Base-by-base conservation (phyloP, 2,329 filamentous ascomycete genomes). In the Myriosclerotinia curreyana region DNA sequence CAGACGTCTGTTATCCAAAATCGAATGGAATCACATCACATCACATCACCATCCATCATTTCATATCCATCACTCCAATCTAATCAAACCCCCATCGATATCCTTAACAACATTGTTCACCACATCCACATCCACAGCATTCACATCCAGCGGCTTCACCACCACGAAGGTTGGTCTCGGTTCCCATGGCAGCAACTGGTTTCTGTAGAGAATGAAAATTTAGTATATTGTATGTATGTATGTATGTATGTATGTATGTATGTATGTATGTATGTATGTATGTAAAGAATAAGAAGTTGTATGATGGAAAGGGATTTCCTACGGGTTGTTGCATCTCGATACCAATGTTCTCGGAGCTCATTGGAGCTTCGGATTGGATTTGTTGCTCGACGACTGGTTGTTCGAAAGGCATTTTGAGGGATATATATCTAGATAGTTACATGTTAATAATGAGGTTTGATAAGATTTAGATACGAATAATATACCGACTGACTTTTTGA, bases 271-370 rank as follows among this genome's bases (percentile, higher is more conserved):
- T n/a, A n/a, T n/a, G n/a, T n/a, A n/a, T n/a, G n/a, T n/a, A n/a
- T n/a, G n/a, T n/a, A n/a, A n/a, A n/a, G n/a, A n/a, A n/a, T n/a
- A n/a, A n/a, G 12, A 51, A 12, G n/a, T 20, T 50, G 4, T 25
- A 3, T 12, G 17, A 17, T 8, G 28, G 46, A 2, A 34, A 42
- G 49, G 20, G 36, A 17, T n/a, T 12, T 68, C 70, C 31, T 70
- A 73, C 72, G 5, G 72, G 72, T 64, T 73, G 72, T 40, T 68
- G 55, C 49, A 60, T 59, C 53, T 72, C 69, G 58, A 73, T 62
- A 50, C 40, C 66, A 53, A 51, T 55, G 52, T 66, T 66, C 44
- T 60, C 61, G 46, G 67, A 64, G 50, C 67, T 69, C 72, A 73
- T 73, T 25, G 70, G 69, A 68, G 70, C 68, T 22, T 69, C 62